Evolutionary conservation across 345 rosid species (phyloP), one percentile per base, ranked within the genome.

Genomic region (Aethionema arabicum): DNA sequence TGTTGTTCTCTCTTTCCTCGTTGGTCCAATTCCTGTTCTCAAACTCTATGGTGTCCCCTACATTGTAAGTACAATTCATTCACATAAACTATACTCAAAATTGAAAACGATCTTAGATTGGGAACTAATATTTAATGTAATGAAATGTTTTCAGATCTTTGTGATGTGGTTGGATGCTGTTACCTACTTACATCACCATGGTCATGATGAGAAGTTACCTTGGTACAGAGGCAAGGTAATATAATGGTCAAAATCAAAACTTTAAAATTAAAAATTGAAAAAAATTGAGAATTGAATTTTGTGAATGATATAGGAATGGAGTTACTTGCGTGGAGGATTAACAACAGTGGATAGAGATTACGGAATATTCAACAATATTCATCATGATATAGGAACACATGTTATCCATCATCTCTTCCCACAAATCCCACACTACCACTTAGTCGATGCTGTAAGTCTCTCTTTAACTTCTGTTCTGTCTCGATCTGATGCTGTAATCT

Each of bases 361-460:
- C 30, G 95, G 95, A 39, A 48, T 70, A 73, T 79, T 90, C 56
- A 90, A 90, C 72, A 80, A 78, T 36, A 76, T 90, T 65, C 97
- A 90, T 74, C 97, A 90, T 59, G 93, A 90, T 46, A 87, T 85
- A 62, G 97, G 97, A 73, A 90, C 97, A 38, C 95, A 90, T 63
- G 95, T 90, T 59, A 80, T 90, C 45, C 97, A 90, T 55, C 97
- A 90, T 67, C 88, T 90, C 59, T 90, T 90, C 80, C 97, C 97
- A 62, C 97, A 90, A 69, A 90, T 90, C 75, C 97, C 95, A 29
- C 97, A 87, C 65, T 87, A 90, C 61, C 93, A 82, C 66, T 68
- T 90, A 35, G 73, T 82, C 3, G 97, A 90, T 62, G 97, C 97
- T 54, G 95, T 87, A 56, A 41, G 67, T 63, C 8, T 53, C 48